phyloP scores from a whole-genome alignment of 805 yeast species.

The Sungouiella thailandica region DNA sequence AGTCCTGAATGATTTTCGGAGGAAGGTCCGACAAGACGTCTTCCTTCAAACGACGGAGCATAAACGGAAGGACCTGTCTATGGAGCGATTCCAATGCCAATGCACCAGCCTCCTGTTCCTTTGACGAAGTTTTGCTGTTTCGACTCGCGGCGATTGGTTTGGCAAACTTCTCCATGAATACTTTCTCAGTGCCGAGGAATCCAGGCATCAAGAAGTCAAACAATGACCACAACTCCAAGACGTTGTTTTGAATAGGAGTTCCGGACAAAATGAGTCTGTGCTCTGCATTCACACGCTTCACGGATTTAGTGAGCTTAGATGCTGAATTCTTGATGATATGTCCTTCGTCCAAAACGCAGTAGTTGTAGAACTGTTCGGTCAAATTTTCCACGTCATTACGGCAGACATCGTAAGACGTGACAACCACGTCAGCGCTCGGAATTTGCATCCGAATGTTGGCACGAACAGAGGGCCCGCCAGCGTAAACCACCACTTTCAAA shows the following conservation, averaged over 20 bases:
- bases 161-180: slow-evolving; percentile 93
- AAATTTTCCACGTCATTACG: slow-evolving; percentile 80
- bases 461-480: slow-evolving; percentile 85
- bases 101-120: slow-evolving; percentile 96
- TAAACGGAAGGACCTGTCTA: slow-evolving; percentile 93
- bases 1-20: slow-evolving; percentile 97
- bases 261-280: slow-evolving; percentile 92
- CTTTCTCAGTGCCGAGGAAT: slow-evolving; percentile 89
- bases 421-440: slow-evolving; percentile 68
- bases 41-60: slow-evolving; percentile 92
- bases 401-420: slow-evolving; percentile 94
- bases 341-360: slow-evolving; percentile 96
- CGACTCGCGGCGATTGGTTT: slow-evolving; percentile 95
- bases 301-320: slow-evolving; percentile 85
- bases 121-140: slow-evolving; percentile 80
- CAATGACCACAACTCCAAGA: slow-evolving; percentile 92
- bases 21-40: slow-evolving; percentile 95
- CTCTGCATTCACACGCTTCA: slow-evolving; percentile 75
- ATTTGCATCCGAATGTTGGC: slow-evolving; percentile 49
- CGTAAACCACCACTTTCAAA: slow-evolving; percentile 76
- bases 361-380: slow-evolving; percentile 66
- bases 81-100: slow-evolving; percentile 93
- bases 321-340: slow-evolving; percentile 91
- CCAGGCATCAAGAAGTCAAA: slow-evolving; percentile 99
- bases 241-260: slow-evolving; percentile 97